Evolutionary conservation across 768 basidiomycete genomes (phyloP), one percentile per base, ranked within the genome.

Genomic region (Rickenella mellea): DNA sequence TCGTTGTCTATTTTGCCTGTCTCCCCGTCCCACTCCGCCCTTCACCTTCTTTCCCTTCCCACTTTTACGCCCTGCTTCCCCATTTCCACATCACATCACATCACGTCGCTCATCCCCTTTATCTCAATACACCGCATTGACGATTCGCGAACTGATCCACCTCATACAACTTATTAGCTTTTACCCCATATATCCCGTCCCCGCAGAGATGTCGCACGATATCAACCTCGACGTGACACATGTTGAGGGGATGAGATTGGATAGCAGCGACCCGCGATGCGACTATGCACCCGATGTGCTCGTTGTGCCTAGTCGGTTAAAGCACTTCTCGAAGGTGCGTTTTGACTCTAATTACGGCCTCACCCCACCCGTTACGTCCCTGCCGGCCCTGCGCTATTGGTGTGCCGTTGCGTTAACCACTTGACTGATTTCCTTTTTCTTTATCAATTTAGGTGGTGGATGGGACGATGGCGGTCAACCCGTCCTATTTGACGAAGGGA

Each of bases 111-210:
- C n/a, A n/a, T n/a, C n/a, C n/a, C n/a, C n/a, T n/a, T n/a, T 25
- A 17, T 28, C 17, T 47, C 31, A 12, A n/a, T 17, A 38, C 32
- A 26, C 14, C 28, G 27, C 41, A 19, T 32, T 7, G 10, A 44
- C 17, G 20, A 22, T 5, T 39, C 11, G 5, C 37, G n/a, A n/a
- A n/a, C n/a, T n/a, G n/a, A n/a, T n/a, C n/a, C n/a, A n/a, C n/a
- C n/a, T n/a, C n/a, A n/a, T n/a, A n/a, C n/a, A n/a, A n/a, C n/a
- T 24, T 14, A 17, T 15, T 55, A 97, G 91, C 53, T 96, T 96
- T 65, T 99, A 98, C 57, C 96, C 96, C 0, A 62, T 96, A 29
- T 97, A 97, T 60, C 96, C 96, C 7, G 74, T 79, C 1, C 90
- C 96, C 0, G 56, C 70, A 10, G 83, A 85, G 5, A 60, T 83